Evolutionary conservation across 1,284 basidiomycete genomes (phyloP), one percentile per base, ranked within the genome.

Genomic region (Phlebopus sp.): DNA sequence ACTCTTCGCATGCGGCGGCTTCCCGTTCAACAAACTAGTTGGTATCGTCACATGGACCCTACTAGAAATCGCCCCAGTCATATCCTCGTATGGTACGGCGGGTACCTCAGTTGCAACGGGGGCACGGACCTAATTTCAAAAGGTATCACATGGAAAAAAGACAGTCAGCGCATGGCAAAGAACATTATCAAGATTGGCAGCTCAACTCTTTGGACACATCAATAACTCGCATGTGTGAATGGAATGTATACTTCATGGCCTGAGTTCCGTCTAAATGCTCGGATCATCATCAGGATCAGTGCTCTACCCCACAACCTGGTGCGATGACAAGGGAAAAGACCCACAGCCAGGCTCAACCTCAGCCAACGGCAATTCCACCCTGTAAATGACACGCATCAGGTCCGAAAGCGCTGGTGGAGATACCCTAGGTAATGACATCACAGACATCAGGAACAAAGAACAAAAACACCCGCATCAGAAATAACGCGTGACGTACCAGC

Each of bases 191-290:
- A 5, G 14, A 11, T 3, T 3, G 5, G 18, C n/a, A 29, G 62
- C 69, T 29, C 46, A 76, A 25, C 66, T 52, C 54, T 49, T 55
- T 59, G 8, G 78, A 76, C 41, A 67, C 69, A 49, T 78, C 72
- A 11, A 79, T 54, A 11, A 70, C 57, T 39, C 76, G 66, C 32
- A 42, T 78, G 72, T 15, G 74, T 77, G 62, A 79, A 78, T 8
- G 66, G 48, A 75, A 79, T 0, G 68, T 61, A 51, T 66, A 71
- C 55, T 77, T 76, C 46, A 75, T 66, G 4, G 59, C 59, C 44
- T 75, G 68, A 39, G 65, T 60, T 21, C 77, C 78, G 37, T 71
- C 75, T 77, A 23, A 52, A 51, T n/a, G 8, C 15, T 47, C 14
- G 15, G 8, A n/a, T n/a, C 37, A 14, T 30, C 19, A 32, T 5